Conservation (phyloP, 768 basidiomycete species). For the Trametes punicea region DNA sequence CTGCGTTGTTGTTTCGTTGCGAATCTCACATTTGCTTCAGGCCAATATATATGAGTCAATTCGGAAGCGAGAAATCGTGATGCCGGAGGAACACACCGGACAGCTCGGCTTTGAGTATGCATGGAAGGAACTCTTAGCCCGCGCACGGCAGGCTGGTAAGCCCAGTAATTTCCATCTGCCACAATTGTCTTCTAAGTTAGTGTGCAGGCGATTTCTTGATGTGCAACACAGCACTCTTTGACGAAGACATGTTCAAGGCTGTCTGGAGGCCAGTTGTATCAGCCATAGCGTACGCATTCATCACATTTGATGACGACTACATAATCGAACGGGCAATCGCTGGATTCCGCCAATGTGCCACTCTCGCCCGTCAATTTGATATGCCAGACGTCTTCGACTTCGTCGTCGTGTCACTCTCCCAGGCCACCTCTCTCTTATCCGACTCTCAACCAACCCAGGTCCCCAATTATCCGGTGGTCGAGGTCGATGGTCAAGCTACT, state of each 20-base stretch:
- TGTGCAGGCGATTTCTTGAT: slow-evolving; percentile 60
- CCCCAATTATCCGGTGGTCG: slow-evolving; percentile 83
- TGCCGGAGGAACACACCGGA: slow-evolving; percentile 97
- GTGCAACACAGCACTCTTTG: slow-evolving; percentile 78
- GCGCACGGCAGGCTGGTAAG: slow-evolving; percentile 78
- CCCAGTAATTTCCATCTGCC: not conserved
- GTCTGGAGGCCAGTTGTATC: slow-evolving; percentile 92
- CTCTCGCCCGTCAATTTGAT: slow-evolving; percentile 82
- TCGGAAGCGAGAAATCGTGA: slow-evolving; percentile 88
- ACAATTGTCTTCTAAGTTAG: not conserved
- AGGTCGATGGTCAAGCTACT: slow-evolving; percentile 84
- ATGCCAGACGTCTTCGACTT: slow-evolving; percentile 97
- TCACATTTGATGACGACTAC: slow-evolving; percentile 94
- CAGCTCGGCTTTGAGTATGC: slow-evolving; percentile 98
- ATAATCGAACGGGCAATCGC: slow-evolving; percentile 92
- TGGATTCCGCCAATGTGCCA: slow-evolving; percentile 96
- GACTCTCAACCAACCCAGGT: slow-evolving; percentile 67
- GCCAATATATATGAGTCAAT: slow-evolving; percentile 92
- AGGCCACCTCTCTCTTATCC: slow-evolving; percentile 83
- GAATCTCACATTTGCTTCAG: slow-evolving; percentile 37
- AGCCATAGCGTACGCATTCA: slow-evolving; percentile 94
- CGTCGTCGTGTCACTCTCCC: slow-evolving; percentile 88
- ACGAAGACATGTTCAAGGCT: slow-evolving; percentile 90
- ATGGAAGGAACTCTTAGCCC: slow-evolving; percentile 90
- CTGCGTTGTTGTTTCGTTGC: not conserved